Percentiles rank a stretch among this genome's conserved stretches.
Evolutionary conservation across 1,139 yeast species (phyloP).

Genomic region (Blastobotrys persicus): DNA sequence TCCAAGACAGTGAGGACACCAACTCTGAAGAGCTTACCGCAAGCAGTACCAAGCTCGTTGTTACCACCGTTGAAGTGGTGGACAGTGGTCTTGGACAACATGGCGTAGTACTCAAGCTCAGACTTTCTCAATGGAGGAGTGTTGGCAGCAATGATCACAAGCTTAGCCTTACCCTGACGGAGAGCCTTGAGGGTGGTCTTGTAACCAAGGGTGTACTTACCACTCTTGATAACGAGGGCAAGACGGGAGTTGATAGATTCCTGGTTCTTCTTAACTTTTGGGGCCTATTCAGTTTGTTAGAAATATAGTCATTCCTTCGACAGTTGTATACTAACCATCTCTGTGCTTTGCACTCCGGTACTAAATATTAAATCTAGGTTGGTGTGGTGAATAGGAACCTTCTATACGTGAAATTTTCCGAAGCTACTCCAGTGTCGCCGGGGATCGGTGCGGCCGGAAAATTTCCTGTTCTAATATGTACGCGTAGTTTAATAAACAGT

Average conservation of each 20-base stretch:
- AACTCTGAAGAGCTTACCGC: constrained; percentile 99
- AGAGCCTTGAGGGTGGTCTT: constrained; percentile 97
- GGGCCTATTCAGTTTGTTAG: constrained; percentile 60
- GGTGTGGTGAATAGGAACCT: constrained; percentile 8
- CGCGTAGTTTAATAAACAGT: background rate
- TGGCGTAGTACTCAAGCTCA: constrained; percentile 99
- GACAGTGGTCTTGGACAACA: constrained; percentile 98
- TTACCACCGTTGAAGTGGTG: constrained; percentile 99
- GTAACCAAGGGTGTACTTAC: constrained; percentile 99
- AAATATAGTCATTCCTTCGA: background rate
- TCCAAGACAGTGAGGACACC: constrained; percentile 95
- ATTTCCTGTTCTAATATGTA: too few relatives aligned
- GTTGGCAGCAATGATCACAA: constrained; percentile 97
- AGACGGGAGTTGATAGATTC: constrained; percentile 98
- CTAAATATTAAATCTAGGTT: constrained; percentile 8
- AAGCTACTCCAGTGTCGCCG: background rate
- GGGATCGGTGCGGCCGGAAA: background rate
- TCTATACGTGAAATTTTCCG: background rate
- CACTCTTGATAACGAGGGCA: constrained; percentile 97
- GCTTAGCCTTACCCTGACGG: constrained; percentile 99
- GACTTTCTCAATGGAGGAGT: constrained; percentile 99
- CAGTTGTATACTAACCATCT: constrained; percentile 80
- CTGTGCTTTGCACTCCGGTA: constrained; percentile 97
- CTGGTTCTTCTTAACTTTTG: constrained; percentile 81
- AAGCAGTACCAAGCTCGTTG: constrained; percentile 99